These are phyloP conservation scores for Fusarium sp. DNA, from an alignment of 2,329 filamentous ascomycete genomes.

Conservation along the genomic window DNA sequence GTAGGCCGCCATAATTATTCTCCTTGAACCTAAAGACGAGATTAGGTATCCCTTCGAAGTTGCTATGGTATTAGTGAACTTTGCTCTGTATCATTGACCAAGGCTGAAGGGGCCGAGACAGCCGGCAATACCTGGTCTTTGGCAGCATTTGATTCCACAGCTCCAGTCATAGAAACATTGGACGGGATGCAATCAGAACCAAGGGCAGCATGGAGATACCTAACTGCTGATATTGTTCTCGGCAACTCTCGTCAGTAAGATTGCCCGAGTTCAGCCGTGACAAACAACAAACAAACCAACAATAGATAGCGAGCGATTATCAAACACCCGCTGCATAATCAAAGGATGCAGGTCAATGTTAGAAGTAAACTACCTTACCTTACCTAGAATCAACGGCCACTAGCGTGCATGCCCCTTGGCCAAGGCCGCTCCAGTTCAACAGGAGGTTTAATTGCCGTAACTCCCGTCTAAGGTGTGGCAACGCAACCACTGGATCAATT, in stretches of 20 bases:
- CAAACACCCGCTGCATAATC: conserved; percentile 9
- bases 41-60: background rate
- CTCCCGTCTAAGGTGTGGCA: conserved; percentile 1
- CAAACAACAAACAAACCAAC: background rate
- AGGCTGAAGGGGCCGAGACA: conserved; percentile 16
- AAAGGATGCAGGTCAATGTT: conserved; percentile 17
- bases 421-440: conserved; percentile 10
- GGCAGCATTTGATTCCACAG: conserved; percentile 5
- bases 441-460: conserved; percentile 23
- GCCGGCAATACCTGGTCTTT: conserved; percentile 15
- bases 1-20: background rate
- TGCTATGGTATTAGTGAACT: background rate
- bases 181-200: background rate
- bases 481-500: background rate
- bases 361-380: background rate
- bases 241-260: background rate
- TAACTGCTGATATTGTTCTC: background rate
- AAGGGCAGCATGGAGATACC: background rate
- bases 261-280: background rate
- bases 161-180: background rate
- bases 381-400: conserved; percentile 31
- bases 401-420: conserved; percentile 37
- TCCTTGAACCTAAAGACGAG: background rate
- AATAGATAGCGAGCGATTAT: background rate
- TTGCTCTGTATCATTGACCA: conserved; percentile 1